A percentile compares a stretch with the other conserved stretches of the same genome.
phyloP scores from a whole-genome alignment of 2,329 filamentous ascomycete genomes.

The Trichoderma citrinoviride region DNA sequence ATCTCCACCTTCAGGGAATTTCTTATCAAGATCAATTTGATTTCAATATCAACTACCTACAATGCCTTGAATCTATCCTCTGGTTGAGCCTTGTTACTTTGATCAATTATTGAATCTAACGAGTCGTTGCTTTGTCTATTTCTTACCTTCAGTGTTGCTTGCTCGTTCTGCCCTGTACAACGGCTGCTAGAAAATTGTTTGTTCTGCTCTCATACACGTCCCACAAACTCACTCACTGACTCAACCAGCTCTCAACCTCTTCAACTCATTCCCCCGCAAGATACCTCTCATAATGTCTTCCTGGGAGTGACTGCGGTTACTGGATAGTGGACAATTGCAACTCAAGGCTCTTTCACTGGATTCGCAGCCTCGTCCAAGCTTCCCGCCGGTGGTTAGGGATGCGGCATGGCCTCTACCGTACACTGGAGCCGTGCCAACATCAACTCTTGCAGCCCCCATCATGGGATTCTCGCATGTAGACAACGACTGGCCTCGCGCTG shows the following conservation, averaged over 20 bases:
- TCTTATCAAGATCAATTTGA: background rate
- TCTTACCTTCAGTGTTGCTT: background rate
- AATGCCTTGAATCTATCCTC: background rate
- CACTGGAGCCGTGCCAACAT: constrained; percentile 41
- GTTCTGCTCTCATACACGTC: background rate
- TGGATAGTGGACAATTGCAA: background rate
- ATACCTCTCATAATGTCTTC: background rate
- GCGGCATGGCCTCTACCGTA: constrained; percentile 36
- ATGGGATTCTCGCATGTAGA: constrained; percentile 19
- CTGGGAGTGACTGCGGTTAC: background rate
- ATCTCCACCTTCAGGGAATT: background rate
- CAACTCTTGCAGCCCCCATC: constrained; percentile 35
- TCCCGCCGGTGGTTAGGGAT: constrained; percentile 14
- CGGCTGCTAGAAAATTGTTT: background rate
- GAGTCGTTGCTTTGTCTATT: background rate
- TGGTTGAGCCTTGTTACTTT: background rate
- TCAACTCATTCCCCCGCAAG: background rate
- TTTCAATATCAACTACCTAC: no score
- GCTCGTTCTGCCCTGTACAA: background rate
- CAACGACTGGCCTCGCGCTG: background rate
- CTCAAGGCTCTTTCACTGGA: background rate
- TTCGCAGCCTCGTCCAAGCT: background rate
- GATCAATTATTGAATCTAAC: background rate
- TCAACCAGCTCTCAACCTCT: background rate
- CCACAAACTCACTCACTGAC: background rate